Evolutionary conservation across 2,329 filamentous ascomycete species (phyloP).

Genomic region (Penicillium digitatum): DNA sequence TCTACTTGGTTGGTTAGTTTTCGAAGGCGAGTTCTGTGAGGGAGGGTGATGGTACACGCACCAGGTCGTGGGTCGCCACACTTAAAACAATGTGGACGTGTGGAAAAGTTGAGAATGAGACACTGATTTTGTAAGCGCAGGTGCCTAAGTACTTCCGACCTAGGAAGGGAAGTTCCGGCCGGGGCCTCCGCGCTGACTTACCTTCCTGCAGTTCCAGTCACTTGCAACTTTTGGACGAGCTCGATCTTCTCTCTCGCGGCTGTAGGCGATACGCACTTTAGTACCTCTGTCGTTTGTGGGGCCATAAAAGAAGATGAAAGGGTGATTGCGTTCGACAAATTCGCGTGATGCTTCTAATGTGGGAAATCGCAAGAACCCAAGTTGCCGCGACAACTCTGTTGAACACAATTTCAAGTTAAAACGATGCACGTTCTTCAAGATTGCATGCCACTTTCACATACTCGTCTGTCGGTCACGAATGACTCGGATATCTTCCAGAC

Average conservation of each 20-base stretch:
- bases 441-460: slow-evolving; percentile 27
- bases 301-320: slow-evolving; percentile 49
- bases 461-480: slow-evolving; percentile 58
- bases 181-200: slow-evolving; percentile 24
- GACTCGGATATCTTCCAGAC: slow-evolving; percentile 55
- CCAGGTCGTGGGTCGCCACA: slow-evolving; percentile 55
- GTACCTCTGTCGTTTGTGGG: slow-evolving; percentile 42
- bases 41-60: slow-evolving; percentile 32
- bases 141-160: neutral
- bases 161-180: neutral
- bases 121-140: slow-evolving; percentile 42
- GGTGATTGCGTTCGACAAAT: slow-evolving; percentile 54
- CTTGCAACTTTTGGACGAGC: slow-evolving; percentile 47
- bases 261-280: slow-evolving; percentile 51
- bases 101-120: slow-evolving; percentile 54
- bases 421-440: neutral
- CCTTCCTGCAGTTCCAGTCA: slow-evolving; percentile 56
- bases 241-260: slow-evolving; percentile 52
- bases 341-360: slow-evolving; percentile 48
- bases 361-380: slow-evolving; percentile 55
- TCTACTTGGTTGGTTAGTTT: slow-evolving; percentile 19
- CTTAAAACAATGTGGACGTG: slow-evolving; percentile 55
- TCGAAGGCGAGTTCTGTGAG: neutral
- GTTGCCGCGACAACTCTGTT: slow-evolving; percentile 52
- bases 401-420: neutral